Evolutionary conservation across 2,329 filamentous ascomycete genomes (phyloP), one percentile per base, ranked within the genome.

Genomic region (Hypoxylon sp.): DNA sequence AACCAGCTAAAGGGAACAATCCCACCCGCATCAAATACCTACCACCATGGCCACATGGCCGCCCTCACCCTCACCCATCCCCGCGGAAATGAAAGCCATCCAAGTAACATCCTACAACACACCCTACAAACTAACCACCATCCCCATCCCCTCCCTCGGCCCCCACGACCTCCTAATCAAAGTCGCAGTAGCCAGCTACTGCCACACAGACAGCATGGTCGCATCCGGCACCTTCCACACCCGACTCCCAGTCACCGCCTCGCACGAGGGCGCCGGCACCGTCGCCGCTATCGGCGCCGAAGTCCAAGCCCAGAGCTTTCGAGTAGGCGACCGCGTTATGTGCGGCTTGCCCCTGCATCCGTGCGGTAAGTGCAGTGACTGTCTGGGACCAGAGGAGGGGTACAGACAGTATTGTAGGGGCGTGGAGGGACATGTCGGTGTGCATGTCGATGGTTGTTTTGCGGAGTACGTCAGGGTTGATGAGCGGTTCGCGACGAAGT

Each of bases 161-260:
- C 81, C 84, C 0, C 73, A 85, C 70, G 88, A 90, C 69, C 79
- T 91, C n/a, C 83, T 90, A 37, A 81, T 90, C 73, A 88, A 87
- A 75, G 80, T 88, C 57, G 87, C 86, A 60, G 86, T 87, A 14
- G 87, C 86, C 9, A 88, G 86, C 0, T 84, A 89, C 74, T 90
- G 88, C 79, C 88, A 91, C 79, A 90, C 88, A 0, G 88, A 90
- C 78, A 77, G 78, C 67, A 87, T 90, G 85, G 86, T 89, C 3
- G 72, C 74, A 5, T 73, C 80, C 1, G 88, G 88, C 52, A 76
- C 82, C 50, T 85, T 90, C 75, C 77, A 75, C 5, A 81, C 82
- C 0, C 61, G 76, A 2, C 79, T 90, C 0, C 87, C 88, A 0
- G 80, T 82, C 63, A 88, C 82, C 8, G 85, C 81, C 5, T 89